Evolutionary conservation across 495 filamentous ascomycete species (phyloP), one percentile per base, ranked within the genome.

Genomic region (Podospora conica): DNA sequence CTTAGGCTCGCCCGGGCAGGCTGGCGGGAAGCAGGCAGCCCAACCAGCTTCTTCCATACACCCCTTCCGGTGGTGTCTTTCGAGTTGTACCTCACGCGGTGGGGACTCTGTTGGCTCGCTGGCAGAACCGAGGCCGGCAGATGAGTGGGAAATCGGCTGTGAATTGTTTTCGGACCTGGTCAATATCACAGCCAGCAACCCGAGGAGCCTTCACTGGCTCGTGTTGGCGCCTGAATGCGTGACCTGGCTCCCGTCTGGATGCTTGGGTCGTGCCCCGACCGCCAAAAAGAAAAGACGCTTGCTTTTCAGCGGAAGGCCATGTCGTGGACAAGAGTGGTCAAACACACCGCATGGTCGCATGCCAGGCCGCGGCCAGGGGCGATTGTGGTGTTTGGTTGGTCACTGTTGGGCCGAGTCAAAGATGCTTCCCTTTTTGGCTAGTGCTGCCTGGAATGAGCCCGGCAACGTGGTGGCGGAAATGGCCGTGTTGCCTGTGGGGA

Each of bases 211-310:
- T 23, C 18, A 56, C 54, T 64, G 66, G 40, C 60, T 58, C 18
- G 9, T 20, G 61, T 65, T 61, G 61, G 63, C 58, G 66, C 66
- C 66, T 68, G 66, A 65, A 62, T 68, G 40, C 18, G 40, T 48
- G 40, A 48, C 29, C 29, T 10, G 29, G 29, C 29, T 33, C 29
- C 29, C 29, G 29, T 33, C 29, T 27, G 25, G 9, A 33, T 33
- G 29, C 29, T 33, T 33, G 29, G 29, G 29, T 68, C 58, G 61
- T 65, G 62, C 63, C 24, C 58, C 62, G 58, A 62, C 63, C 62
- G 58, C 66, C 40, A 66, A 57, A 58, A 57, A 61, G 15, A 66
- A 55, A 61, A 24, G 28, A 7, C 29, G 48, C 58, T 24, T 58
- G 58, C 27, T 28, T 58, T 27, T 55, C 59, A 61, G 57, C 55